Base-by-base conservation (phyloP, 352 stramenopile species). In the Globisporangium parvum region DNA sequence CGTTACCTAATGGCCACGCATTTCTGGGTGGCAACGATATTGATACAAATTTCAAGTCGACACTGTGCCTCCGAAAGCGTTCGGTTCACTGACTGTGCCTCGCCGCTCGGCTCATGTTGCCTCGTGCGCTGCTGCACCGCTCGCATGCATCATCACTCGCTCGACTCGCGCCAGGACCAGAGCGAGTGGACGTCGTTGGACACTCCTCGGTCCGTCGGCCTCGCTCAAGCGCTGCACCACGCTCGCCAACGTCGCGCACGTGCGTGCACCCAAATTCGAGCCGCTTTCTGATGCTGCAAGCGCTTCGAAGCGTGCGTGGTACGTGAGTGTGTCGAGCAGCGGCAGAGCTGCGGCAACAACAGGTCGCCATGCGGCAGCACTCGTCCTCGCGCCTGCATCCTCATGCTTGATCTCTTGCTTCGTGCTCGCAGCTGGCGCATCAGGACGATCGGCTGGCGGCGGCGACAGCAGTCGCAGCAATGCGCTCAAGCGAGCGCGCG, bases 321-420 rank as follows among this genome's bases (percentile, higher is more conserved):
- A 21, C 39, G 40, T 42, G 15, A 67, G 40, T 15, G 31, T 47
- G 47, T 60, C 50, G 37, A 70, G 44, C 11, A 70, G 21, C 24
- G 18, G 31, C 18, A 64, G 51, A 45, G 51, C 39, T 23, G 41
- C 28, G 21, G 28, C 35, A 20, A 39, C 24, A 28, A 65, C 37
- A 35, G 47, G 9, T 21, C 44, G 15, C 26, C 31, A 35, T 11
- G 57, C 18, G 18, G n/a, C 48, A 15, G 15, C 35, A 12, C 23
- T 28, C 23, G 41, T 28, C 41, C 37, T 55, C 53, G 40, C 35
- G 40, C 8, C 54, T 41, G 39, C 18, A 48, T 26, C 11, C 17
- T 48, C 53, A 8, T 37, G 21, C 46, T 37, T 51, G 46, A 33
- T 35, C 18, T 47, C n/a, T 31, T 44, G 11, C 11, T 50, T 23